Conservation (phyloP, 805 yeast species). For the Grigorovia yakushimaensis region DNA sequence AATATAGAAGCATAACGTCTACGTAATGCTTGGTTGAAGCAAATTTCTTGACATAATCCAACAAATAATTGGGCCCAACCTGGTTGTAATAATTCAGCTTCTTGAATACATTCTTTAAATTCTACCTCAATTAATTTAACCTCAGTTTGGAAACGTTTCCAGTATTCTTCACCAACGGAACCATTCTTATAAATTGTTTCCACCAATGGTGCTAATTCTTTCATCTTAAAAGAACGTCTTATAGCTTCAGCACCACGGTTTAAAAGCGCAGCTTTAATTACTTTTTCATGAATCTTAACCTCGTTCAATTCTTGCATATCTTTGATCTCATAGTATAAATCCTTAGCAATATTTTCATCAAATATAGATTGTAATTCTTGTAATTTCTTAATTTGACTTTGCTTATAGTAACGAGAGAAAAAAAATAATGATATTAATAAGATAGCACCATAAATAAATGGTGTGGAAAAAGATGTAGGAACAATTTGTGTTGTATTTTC, state of each 20-base stretch:
- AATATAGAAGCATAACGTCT: slow-evolving; percentile 46
- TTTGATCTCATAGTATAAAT: slow-evolving; percentile 52
- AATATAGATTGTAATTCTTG: slow-evolving; percentile 64
- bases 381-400: slow-evolving; percentile 40
- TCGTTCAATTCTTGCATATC: slow-evolving; percentile 25
- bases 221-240: slow-evolving; percentile 70
- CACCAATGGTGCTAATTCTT: slow-evolving; percentile 66
- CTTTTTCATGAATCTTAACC: slow-evolving; percentile 61
- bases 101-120: slow-evolving; percentile 61
- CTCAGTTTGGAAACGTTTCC: slow-evolving; percentile 70
- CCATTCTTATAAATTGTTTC: slow-evolving; percentile 75
- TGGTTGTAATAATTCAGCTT: slow-evolving; percentile 61
- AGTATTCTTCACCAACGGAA: slow-evolving; percentile 81
- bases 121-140: slow-evolving; percentile 74
- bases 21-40: slow-evolving; percentile 84
- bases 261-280: slow-evolving; percentile 57
- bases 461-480: slow-evolving; percentile 52
- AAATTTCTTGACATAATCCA: slow-evolving; percentile 76
- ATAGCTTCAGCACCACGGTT: slow-evolving; percentile 81
- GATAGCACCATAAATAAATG: slow-evolving; percentile 64
- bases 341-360: slow-evolving; percentile 54
- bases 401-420: slow-evolving; percentile 63
- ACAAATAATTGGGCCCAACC: slow-evolving; percentile 77
- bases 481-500: slow-evolving; percentile 29
- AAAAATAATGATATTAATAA: slow-evolving; percentile 54